These are phyloP conservation scores for Hypoxylon cercidicola DNA, from an alignment of 495 filamentous ascomycete species.

Conservation along the genomic window DNA sequence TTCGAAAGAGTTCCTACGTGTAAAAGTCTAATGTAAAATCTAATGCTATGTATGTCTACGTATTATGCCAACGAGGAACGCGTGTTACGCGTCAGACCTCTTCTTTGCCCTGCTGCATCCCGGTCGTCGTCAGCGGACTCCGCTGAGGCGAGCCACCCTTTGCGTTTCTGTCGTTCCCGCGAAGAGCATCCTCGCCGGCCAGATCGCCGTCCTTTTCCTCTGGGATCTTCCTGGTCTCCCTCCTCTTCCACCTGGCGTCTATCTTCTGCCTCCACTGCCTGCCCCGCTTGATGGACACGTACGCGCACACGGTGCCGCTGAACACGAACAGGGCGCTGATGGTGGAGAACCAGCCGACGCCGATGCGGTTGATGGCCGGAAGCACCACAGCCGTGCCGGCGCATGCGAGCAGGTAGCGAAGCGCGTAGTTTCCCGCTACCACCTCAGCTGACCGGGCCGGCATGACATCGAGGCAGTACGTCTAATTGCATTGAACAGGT, in stretches of 20 bases:
- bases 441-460: conserved; percentile 71
- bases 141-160: conserved; percentile 13
- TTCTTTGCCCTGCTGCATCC: conserved; percentile 29
- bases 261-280: conserved; percentile 63
- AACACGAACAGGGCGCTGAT: conserved; percentile 67
- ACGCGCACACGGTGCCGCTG: conserved; percentile 55
- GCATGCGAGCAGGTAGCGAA: conserved; percentile 75
- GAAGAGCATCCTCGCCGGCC: conserved; percentile 7
- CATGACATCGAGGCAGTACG: conserved; percentile 82
- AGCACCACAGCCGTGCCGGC: conserved; percentile 72
- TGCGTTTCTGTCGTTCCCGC: not conserved
- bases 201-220: conserved; percentile 23
- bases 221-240: conserved; percentile 35
- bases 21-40: conserved; percentile 4
- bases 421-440: conserved; percentile 77
- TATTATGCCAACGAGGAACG: conserved; percentile 15
- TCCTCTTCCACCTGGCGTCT: conserved; percentile 53
- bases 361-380: conserved; percentile 72
- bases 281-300: conserved; percentile 63
- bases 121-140: conserved; percentile 34
- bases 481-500: too few species aligned
- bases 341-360: conserved; percentile 73
- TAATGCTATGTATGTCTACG: conserved; percentile 28
- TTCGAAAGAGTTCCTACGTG: conserved; percentile 1
- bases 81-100: conserved; percentile 27